Evolutionary conservation across 805 yeast genomes (phyloP).

Genomic region (Kuraishia molischiana): DNA sequence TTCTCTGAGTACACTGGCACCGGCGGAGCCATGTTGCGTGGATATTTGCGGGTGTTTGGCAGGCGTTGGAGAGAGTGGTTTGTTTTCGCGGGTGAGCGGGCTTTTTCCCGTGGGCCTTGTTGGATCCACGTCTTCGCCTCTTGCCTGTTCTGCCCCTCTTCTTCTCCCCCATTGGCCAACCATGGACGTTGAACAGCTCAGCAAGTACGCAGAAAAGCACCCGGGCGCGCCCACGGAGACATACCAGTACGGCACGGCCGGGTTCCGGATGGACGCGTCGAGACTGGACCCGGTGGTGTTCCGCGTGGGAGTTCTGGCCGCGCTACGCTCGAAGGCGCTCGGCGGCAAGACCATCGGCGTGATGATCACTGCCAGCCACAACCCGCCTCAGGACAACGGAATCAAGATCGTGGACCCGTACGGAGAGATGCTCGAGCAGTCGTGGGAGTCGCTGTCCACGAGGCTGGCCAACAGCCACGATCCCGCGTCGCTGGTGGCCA

Average conservation of each 20-base stretch:
- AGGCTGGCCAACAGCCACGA: slow-evolving; percentile 53
- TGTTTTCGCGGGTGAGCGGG: too few relatives aligned
- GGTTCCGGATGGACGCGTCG: slow-evolving; percentile 72
- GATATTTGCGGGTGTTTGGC: too few relatives aligned
- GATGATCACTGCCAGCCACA: slow-evolving; percentile 94
- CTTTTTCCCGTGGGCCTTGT: too few relatives aligned
- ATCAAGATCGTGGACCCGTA: slow-evolving; percentile 89
- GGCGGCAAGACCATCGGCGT: slow-evolving; percentile 75
- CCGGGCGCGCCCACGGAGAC: slow-evolving; percentile 25
- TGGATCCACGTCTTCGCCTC: not conserved
- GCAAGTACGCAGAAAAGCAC: not conserved
- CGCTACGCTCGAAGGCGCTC: slow-evolving; percentile 66
- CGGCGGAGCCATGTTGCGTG: slow-evolving; percentile 47
- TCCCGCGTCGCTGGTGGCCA: slow-evolving; percentile 30
- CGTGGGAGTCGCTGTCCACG: slow-evolving; percentile 84
- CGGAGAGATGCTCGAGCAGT: slow-evolving; percentile 79
- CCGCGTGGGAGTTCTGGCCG: slow-evolving; percentile 76
- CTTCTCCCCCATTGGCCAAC: not conserved
- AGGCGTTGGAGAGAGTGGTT: too few relatives aligned
- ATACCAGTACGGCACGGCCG: slow-evolving; percentile 92
- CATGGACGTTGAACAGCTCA: not conserved
- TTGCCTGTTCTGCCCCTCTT: not conserved
- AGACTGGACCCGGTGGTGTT: slow-evolving; percentile 73
- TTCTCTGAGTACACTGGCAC: slow-evolving; percentile 31
- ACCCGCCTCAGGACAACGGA: slow-evolving; percentile 88